Base-by-base conservation (phyloP, 805 yeast species). In the Myxozyma vanderwaltii region DNA sequence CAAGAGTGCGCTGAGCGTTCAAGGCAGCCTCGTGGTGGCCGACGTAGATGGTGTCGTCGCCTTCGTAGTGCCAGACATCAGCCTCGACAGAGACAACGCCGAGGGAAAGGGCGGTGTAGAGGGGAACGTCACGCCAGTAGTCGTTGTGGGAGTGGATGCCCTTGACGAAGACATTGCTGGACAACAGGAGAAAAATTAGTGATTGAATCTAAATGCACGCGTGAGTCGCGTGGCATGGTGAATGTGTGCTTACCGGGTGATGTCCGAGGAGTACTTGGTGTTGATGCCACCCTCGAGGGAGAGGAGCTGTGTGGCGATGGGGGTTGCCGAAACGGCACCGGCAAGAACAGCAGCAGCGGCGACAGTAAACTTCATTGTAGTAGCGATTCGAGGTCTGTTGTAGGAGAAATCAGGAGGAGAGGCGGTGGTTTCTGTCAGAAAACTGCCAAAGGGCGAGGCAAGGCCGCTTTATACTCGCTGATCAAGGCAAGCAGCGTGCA, bases 1-100 rank as follows among this genome's bases (percentile, higher is more conserved):
- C 73, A 35, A 86, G 70, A 0, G 86, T 84, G 45, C 76, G 74
- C 23, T 73, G 73, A 2, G 78, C 70, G 38, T 75, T 72, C 59
- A 86, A 71, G 46, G 78, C 78, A 5, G 75, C 74, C 56, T 75
- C 74, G 58, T 81, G 81, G 69, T 87, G 91, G 1, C 90, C 90
- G 27, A 86, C 70, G 41, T 77, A 77, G 46, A 73, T 67, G 12
- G 63, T 60, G 3, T 71, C 67, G 7, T 73, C 71, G 3, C 72
- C 67, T 3, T 72, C 71, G 54, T 79, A 79, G 49, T 68, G 70
- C 85, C 85, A 82, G 21, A 82, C 75, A 65, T 82, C 86, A 23
- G 82, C 81, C 67, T 82, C 86, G 19, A 82, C 77, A 33, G 84
- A 80, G 58, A 69, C 74, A 44, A 76, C 78, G 1, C 85, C 86